These are phyloP conservation scores for Neurospora sp. DNA, from an alignment of 495 filamentous ascomycete genomes.

Conservation along the genomic window DNA sequence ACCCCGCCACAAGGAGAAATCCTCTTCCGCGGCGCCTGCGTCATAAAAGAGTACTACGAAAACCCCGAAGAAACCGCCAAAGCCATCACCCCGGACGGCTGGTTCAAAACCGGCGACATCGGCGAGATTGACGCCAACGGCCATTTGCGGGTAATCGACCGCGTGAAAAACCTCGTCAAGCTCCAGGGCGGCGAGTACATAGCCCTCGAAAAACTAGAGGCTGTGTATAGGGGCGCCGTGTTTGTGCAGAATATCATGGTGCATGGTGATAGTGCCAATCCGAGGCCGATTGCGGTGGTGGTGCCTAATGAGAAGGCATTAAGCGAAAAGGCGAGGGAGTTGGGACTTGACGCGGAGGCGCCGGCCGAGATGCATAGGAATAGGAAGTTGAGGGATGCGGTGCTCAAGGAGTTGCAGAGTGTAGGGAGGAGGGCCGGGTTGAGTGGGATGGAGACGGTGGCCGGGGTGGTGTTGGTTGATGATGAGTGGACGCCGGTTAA, in stretches of 20 bases:
- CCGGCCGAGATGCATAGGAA: slow-evolving; percentile 27
- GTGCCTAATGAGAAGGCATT: slow-evolving; percentile 46
- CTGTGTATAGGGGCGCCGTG: slow-evolving; percentile 46
- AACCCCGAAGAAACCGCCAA: slow-evolving; percentile 74
- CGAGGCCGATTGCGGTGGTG: slow-evolving; percentile 48
- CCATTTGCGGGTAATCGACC: slow-evolving; percentile 79
- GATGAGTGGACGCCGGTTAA: slow-evolving; percentile 58
- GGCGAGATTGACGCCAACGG: slow-evolving; percentile 63
- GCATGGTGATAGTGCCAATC: slow-evolving; percentile 40
- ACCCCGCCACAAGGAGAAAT: slow-evolving; percentile 82
- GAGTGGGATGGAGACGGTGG: slow-evolving; percentile 45
- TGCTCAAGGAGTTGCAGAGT: slow-evolving; percentile 44
- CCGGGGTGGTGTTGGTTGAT: slow-evolving; percentile 49
- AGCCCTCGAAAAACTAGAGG: slow-evolving; percentile 57
- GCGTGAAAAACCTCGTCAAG: slow-evolving; percentile 77
- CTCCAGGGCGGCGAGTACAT: slow-evolving; percentile 57
- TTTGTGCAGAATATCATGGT: slow-evolving; percentile 51
- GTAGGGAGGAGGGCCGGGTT: slow-evolving; percentile 43
- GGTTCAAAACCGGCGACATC: slow-evolving; percentile 90
- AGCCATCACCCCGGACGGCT: slow-evolving; percentile 72
- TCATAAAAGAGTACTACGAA: slow-evolving; percentile 69
- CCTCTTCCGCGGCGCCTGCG: slow-evolving; percentile 57
- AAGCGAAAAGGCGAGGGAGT: slow-evolving; percentile 38
- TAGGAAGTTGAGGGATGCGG: slow-evolving; percentile 37
- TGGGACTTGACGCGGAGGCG: slow-evolving; percentile 36